Conservation (phyloP, 23 red algal species). For the Gracilaria vermiculophylla region DNA sequence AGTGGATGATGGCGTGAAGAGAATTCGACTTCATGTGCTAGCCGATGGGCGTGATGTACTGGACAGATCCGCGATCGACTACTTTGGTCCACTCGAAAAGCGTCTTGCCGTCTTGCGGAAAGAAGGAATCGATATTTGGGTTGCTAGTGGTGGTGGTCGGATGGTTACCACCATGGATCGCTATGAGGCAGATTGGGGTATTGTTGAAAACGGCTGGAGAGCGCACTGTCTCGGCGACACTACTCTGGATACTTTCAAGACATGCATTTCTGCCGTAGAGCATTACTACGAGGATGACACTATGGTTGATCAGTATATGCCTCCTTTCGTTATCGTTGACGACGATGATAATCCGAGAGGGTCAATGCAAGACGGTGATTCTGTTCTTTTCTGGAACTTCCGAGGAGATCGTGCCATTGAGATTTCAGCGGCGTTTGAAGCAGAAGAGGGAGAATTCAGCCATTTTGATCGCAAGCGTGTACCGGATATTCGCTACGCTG, state of each 20-base stretch:
- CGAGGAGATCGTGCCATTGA: constrained; percentile 87
- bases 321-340: constrained; percentile 83
- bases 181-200: constrained; percentile 85
- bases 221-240: constrained; percentile 78
- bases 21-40: constrained; percentile 78
- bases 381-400: constrained; percentile 93
- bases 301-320: constrained; percentile 85
- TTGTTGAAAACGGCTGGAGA: constrained; percentile 80
- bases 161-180: constrained; percentile 91
- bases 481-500: constrained; percentile 78
- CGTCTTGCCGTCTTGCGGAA: constrained; percentile 56
- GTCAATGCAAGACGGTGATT: constrained; percentile 75
- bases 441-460: constrained; percentile 60
- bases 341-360: constrained; percentile 67
- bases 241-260: constrained; percentile 59
- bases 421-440: constrained; percentile 82
- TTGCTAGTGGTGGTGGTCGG: constrained; percentile 69
- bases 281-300: constrained; percentile 75
- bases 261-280: constrained; percentile 62
- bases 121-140: constrained; percentile 61
- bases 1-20: constrained; percentile 72
- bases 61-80: constrained; percentile 64
- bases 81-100: constrained; percentile 84
- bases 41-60: constrained; percentile 84
- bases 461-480: constrained; percentile 79